A percentile compares a stretch with the other conserved stretches of the same genome.
Evolutionary conservation across 805 yeast species (phyloP).

Genomic region (Metschnikowia picachoensis): DNA sequence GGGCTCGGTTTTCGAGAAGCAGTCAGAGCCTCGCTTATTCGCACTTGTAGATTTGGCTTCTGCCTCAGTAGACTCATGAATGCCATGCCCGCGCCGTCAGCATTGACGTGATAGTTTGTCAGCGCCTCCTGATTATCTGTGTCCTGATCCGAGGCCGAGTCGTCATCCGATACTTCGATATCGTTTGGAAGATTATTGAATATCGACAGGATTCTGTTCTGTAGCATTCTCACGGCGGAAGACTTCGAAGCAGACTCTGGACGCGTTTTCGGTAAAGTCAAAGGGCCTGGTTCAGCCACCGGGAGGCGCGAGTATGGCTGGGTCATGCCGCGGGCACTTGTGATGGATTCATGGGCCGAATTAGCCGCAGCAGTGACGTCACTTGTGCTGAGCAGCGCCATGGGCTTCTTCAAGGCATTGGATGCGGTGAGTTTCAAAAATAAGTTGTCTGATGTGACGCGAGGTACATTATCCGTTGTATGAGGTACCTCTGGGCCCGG

Average conservation of each 20-base stretch:
- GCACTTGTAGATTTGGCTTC: neutral
- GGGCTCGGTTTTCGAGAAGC: neutral
- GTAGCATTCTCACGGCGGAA: conserved; percentile 20
- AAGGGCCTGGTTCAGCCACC: neutral
- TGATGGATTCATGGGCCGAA: conserved; percentile 27
- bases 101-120: neutral
- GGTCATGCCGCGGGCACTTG: conserved; percentile 3
- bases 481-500: neutral
- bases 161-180: conserved; percentile 44
- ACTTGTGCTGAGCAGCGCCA: conserved; percentile 21
- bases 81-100: neutral
- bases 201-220: conserved; percentile 33
- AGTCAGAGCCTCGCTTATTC: neutral
- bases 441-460: conserved; percentile 36
- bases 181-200: conserved; percentile 46
- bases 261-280: conserved; percentile 1
- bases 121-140: conserved; percentile 20
- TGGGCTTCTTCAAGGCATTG: conserved; percentile 17
- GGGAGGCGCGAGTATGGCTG: neutral
- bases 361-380: conserved; percentile 29
- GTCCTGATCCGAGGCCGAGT: conserved; percentile 41
- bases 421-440: conserved; percentile 29
- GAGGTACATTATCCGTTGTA: conserved; percentile 12
- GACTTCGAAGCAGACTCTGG: conserved; percentile 3
- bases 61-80: neutral